Base-by-base conservation (phyloP, 352 stramenopile species). In the Saprolegnia parasitica region DNA sequence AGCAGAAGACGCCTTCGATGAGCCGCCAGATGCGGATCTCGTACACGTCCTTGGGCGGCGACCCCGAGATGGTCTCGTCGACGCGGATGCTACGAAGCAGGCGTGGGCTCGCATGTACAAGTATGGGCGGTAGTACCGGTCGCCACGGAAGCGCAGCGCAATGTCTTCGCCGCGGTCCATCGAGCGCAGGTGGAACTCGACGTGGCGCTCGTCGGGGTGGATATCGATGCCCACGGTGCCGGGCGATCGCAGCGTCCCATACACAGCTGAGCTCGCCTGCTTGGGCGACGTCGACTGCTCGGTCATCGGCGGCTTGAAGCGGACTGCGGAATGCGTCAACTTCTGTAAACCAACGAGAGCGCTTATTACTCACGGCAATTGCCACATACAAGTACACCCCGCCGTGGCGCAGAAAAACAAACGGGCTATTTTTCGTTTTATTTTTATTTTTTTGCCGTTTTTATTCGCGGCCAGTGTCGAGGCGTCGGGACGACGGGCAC, bases 1-100 rank as follows among this genome's bases (percentile, higher is more conserved):
- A 95, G 75, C 86, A 94, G 60, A 95, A 95, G 35, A 94, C 76
- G 54, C 81, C 71, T 75, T 95, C 87, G 65, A 95, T 88, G 32
- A 91, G 68, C 68, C 83, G 87, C 81, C 84, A 95, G 5, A 94
- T 75, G 49, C 84, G 87, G 20, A 68, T 68, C 32, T 68, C 62
- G 13, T 56, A 21, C 1, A 32, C 52, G 6, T 58, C 62, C 5
- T 55, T 55, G 2, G 47, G 47, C 24, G 47, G 47, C 24, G 42
- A 9, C 23, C 52, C 62, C 4, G 39, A 39, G 21, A 56, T n/a
- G 50, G 32, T 26, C 56, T 68, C 45, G 16, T 68, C 42, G 13
- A 60, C 40, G 16, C 52, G 45, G 56, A 61, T 60, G 20, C 62
- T 68, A 68, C 62, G 39, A 10, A n/a, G 5, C 21, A 21, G 21